Evolutionary conservation across 768 basidiomycete species (phyloP), one percentile per base, ranked within the genome.

Genomic region (Postia placenta): DNA sequence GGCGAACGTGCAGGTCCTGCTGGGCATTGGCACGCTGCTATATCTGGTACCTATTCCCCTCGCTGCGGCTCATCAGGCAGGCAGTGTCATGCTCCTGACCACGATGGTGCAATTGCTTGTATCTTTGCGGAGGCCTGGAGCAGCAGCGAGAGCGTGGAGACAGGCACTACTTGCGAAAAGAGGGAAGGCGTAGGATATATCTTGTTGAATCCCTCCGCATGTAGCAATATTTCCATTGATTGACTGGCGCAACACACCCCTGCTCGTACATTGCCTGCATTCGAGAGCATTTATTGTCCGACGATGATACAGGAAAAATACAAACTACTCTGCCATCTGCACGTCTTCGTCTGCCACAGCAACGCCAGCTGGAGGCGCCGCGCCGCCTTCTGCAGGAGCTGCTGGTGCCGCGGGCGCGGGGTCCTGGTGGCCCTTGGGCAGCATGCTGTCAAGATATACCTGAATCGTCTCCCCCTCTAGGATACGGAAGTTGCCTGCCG

Each of bases 61-160:
- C 2, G 96, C 96, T 6, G 92, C 95, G 11, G 77, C 85, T 26
- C 96, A 99, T 64, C 96, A 99, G 65, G 95, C 92, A 0, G 96
- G 95, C 4, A 95, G 92, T 59, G 87, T 98, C 5, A 75, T 85
- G 33, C 71, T 99, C 5, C 70, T 99, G 41, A 93, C 87, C 19
- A 79, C 87, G 4, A 80, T 92, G 75, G 64, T 92, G 1, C 91
- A 91, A 44, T 63, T 94, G 2, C 69, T 87, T 5, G 74, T 88
- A 15, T 74, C 82, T 0, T 66, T 97, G 48, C 74, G 92, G 28
- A 71, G 76, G 48, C 94, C 93, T 0, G 74, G 83, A 17, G 55
- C 63, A 11, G 83, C 82, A 17, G 88, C 90, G 11, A 71, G 70
- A 39, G 62, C 74, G 22, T 86, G 83, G 86, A 67, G 83, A 46